phyloP scores from a whole-genome alignment of 2,329 filamentous ascomycete species.

The Penicillium fuscoglaucum region DNA sequence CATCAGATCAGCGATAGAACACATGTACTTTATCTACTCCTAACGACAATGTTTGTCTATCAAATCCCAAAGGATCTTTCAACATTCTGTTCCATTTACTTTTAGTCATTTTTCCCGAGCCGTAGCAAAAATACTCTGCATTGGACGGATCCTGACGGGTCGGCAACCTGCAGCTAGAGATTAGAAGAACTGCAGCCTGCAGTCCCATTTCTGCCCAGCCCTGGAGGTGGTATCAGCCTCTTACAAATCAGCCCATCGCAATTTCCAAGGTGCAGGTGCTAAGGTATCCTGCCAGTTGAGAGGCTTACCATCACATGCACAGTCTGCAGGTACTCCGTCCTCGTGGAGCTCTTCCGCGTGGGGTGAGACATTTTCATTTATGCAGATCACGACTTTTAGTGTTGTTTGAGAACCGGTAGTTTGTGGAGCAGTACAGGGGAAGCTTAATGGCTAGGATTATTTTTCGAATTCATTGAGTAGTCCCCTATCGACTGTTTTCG shows the following conservation, averaged over 20 bases:
- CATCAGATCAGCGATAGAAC: not conserved
- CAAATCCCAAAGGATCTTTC: not conserved
- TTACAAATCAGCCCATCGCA: not conserved
- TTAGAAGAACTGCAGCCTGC: not conserved
- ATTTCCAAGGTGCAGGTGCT: not conserved
- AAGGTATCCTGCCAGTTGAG: not conserved
- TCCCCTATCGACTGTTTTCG: not conserved
- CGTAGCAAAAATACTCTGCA: not conserved
- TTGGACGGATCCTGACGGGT: not conserved
- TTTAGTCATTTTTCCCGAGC: not conserved
- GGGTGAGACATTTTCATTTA: slow-evolving; percentile 6
- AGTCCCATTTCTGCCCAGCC: not conserved
- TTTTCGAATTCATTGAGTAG: not conserved
- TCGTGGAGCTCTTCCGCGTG: slow-evolving; percentile 5
- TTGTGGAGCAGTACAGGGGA: slow-evolving; percentile 12
- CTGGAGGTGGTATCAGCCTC: not conserved
- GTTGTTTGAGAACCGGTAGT: slow-evolving; percentile 15
- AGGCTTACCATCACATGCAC: not conserved
- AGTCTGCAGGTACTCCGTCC: not conserved
- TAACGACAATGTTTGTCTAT: not conserved
- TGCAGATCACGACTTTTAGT: slow-evolving; percentile 10
- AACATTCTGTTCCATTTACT: no score
- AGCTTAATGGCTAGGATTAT: not conserved
- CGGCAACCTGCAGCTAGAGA: slow-evolving; percentile 4
- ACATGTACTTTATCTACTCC: not conserved